Evolutionary conservation across 2,329 filamentous ascomycete species (phyloP).

Genomic region (Lachnellula suecica): DNA sequence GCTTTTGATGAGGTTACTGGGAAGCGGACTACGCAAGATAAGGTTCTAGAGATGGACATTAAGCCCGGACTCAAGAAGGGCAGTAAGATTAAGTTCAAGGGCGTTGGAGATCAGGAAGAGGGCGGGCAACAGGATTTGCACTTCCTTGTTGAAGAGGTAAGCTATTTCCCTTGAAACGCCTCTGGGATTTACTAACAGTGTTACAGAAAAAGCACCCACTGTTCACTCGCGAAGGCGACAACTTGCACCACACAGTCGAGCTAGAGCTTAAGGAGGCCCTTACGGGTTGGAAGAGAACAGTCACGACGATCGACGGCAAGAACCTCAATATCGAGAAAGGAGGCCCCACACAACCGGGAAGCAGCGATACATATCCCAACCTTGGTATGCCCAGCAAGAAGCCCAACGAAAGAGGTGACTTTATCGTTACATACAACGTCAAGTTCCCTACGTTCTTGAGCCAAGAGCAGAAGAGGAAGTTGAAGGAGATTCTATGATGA

Average conservation of each 20-base stretch:
- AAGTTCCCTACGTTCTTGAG: constrained; percentile 84
- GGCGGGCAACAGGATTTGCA: constrained; percentile 94
- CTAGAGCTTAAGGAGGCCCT: constrained; percentile 90
- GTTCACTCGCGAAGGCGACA: constrained; percentile 85
- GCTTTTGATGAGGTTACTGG: constrained; percentile 78
- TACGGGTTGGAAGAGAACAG: constrained; percentile 89
- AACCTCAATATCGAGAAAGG: constrained; percentile 76
- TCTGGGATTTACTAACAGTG: constrained; percentile 39
- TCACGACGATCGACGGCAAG: constrained; percentile 90
- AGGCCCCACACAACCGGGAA: constrained; percentile 83
- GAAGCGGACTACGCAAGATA: constrained; percentile 83
- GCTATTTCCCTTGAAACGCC: constrained; percentile 29
- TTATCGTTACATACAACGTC: constrained; percentile 88
- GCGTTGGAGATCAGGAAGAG: constrained; percentile 96
- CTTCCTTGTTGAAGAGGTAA: constrained; percentile 91
- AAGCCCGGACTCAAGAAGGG: constrained; percentile 95
- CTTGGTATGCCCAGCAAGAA: constrained; percentile 97
- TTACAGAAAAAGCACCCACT: constrained; percentile 79
- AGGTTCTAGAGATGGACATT: constrained; percentile 91
- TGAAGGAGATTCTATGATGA: constrained; percentile 72
- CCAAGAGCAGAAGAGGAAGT: constrained; percentile 71
- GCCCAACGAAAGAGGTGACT: constrained; percentile 78
- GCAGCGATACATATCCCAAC: constrained; percentile 76
- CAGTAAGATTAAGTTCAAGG: constrained; percentile 97
- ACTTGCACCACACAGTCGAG: constrained; percentile 76